Base-by-base conservation (phyloP, 495 filamentous ascomycete genomes). In the Xylaria cubensis region DNA sequence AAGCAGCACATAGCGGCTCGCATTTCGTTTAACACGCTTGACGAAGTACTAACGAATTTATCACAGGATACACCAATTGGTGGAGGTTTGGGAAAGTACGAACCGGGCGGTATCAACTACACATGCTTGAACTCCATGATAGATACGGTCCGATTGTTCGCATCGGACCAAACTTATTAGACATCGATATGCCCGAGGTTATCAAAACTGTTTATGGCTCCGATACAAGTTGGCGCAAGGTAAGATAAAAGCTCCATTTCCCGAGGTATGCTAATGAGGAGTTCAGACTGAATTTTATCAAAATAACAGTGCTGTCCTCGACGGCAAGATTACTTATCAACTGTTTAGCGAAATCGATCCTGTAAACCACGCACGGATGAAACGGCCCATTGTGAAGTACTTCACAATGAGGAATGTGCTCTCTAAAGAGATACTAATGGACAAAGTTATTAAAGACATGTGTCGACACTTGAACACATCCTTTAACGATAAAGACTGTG, bases 71-170 rank as follows among this genome's bases (percentile, higher is more conserved):
- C n/a, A 51, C 48, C 1, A 24, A 51, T 24, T 51, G 48, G 48
- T 51, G 48, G 48, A 51, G 48, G 48, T 51, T 51, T 51, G 48
- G 7, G n/a, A 51, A 51, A 51, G 48, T 51, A 51, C 48, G 48
- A 51, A 21, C 48, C 1, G 48, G 48, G 12, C 48, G 9, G 6
- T 51, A 51, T 10, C 48, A 51, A 3, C 48, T 51, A 10, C 48
- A 21, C n/a, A 61, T 51, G 48, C 48, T n/a, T 51, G 50, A 71
- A 3, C 72, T 85, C 9, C 83, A 84, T 74, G 73, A 76, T 4
- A 76, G 79, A 64, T 84, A 83, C 64, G 80, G 83, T 6, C 74
- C 74, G 2, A 77, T 82, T 4, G 82, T 84, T 15, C 80, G 81
- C 3, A 74, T 82, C 41, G 81, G 73, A 1, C 83, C 82, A 24